Evolutionary conservation across 805 yeast genomes (phyloP).

Genomic region (Pichia membranifaciens): DNA sequence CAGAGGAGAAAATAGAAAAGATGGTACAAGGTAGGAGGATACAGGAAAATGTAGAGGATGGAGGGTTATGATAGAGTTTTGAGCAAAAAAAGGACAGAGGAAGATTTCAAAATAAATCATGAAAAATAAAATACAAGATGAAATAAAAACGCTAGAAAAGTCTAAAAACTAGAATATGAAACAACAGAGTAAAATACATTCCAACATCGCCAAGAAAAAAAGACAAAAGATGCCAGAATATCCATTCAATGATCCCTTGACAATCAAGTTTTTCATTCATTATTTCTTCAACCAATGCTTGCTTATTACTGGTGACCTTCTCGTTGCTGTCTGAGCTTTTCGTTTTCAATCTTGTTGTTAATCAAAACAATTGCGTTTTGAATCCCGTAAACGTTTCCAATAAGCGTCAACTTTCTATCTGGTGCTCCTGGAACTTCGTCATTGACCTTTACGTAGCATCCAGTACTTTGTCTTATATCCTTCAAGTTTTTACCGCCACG

Average conservation of each 20-base stretch:
- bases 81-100: not conserved
- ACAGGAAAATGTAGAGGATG: too few relatives aligned
- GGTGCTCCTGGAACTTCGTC: conserved; percentile 47
- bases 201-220: not conserved
- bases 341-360: conserved; percentile 64
- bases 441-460: conserved; percentile 69
- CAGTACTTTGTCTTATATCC: conserved; percentile 68
- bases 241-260: too few relatives aligned
- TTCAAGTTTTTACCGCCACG: conserved; percentile 79
- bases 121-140: not conserved
- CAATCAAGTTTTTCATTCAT: not conserved
- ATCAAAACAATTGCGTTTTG: conserved; percentile 69
- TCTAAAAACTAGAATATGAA: conserved; percentile 1
- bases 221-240: not conserved
- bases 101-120: not conserved
- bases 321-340: conserved; percentile 36
- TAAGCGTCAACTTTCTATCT: conserved; percentile 61
- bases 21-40: too few relatives aligned
- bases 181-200: not conserved
- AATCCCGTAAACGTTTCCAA: conserved; percentile 61
- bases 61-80: too few relatives aligned
- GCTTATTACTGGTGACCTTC: conserved; percentile 13
- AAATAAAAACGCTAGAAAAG: conserved; percentile 1
- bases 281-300: too few relatives aligned
- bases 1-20: too few relatives aligned